Conservation (phyloP, 306 rosid species). For the Cucurbita ficifolia region DNA sequence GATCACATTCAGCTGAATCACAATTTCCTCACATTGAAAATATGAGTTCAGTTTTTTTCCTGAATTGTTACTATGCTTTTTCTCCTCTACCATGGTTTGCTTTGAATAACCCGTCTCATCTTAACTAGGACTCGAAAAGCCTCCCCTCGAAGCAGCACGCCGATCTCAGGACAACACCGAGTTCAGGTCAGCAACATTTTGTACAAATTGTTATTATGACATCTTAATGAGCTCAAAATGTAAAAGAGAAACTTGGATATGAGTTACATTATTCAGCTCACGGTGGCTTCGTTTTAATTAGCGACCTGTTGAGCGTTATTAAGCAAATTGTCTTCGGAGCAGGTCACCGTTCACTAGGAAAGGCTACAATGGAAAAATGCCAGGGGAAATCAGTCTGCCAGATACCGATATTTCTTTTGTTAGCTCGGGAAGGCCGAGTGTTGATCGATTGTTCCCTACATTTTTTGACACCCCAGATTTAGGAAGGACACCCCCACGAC, state of each 20-base stretch:
- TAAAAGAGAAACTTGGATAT: neutral
- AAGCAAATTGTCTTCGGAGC: slow-evolving; percentile 14
- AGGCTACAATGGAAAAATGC: slow-evolving; percentile 37
- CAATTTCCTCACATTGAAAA: neutral
- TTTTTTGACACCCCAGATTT: slow-evolving; percentile 21
- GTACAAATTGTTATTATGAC: neutral
- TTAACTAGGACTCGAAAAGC: slow-evolving; percentile 5
- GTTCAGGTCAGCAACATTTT: slow-evolving; percentile 3
- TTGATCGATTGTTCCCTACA: slow-evolving; percentile 34
- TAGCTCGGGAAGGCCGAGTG: slow-evolving; percentile 48
- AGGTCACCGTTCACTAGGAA: slow-evolving; percentile 83
- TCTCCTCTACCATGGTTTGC: neutral
- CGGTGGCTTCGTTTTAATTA: neutral
- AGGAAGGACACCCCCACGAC: slow-evolving; percentile 24
- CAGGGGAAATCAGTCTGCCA: slow-evolving; percentile 21
- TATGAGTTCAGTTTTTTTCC: slow-evolving; percentile 21
- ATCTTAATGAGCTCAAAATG: neutral
- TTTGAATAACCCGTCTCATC: neutral
- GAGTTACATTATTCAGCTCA: neutral
- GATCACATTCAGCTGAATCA: slow-evolving; percentile 19
- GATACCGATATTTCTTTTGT: slow-evolving; percentile 61
- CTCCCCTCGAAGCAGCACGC: slow-evolving; percentile 10
- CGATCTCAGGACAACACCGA: slow-evolving; percentile 16
- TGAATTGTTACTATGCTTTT: neutral
- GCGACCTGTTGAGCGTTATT: neutral